phyloP scores from a whole-genome alignment of 345 rosid species.

The Boechera stricta region DNA sequence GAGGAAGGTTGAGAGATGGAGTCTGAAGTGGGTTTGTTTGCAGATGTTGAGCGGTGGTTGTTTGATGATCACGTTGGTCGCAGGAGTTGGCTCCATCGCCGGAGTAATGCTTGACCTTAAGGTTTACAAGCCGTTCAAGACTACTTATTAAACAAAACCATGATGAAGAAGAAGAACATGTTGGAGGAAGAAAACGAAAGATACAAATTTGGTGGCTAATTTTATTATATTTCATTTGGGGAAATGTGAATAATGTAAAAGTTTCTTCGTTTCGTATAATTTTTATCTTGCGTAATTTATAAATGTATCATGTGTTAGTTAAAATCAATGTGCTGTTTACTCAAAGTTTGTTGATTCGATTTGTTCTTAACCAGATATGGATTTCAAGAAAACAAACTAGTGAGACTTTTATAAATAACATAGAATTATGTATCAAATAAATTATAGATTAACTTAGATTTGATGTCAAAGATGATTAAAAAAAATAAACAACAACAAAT shows the following conservation, averaged over 20 bases:
- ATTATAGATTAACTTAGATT: not conserved
- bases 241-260: conserved; percentile 43
- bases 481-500: too few species aligned
- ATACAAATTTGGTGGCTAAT: conserved; percentile 15
- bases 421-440: not conserved
- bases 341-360: not conserved
- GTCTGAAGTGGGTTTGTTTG: conserved; percentile 66
- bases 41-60: conserved; percentile 62
- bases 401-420: not conserved
- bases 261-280: conserved; percentile 21
- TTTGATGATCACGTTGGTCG: conserved; percentile 59
- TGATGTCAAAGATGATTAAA: not conserved
- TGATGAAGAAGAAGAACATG: conserved; percentile 8
- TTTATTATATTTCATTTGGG: conserved; percentile 22
- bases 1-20: conserved; percentile 64
- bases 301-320: not conserved
- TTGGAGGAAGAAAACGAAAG: conserved; percentile 23
- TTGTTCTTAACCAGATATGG: not conserved
- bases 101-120: conserved; percentile 59
- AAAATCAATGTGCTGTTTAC: not conserved
- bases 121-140: conserved; percentile 50
- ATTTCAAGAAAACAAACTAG: not conserved
- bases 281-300: conserved; percentile 3
- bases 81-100: conserved; percentile 72
- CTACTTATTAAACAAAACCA: conserved; percentile 37